Evolutionary conservation across 345 rosid genomes (phyloP).

Genomic region (Linum trigynum): DNA sequence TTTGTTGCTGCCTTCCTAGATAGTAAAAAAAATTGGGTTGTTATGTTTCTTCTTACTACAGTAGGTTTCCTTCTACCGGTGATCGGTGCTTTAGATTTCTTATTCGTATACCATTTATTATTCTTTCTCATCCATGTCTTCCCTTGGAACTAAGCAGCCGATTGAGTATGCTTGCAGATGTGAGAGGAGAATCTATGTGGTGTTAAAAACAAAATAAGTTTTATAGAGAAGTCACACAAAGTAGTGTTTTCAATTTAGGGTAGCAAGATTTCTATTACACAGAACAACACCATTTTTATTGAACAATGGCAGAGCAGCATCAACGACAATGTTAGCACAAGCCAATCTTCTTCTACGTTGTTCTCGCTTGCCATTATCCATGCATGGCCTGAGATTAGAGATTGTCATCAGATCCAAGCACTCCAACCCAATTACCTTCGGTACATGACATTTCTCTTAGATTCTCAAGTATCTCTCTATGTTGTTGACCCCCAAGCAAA

Average conservation of each 20-base stretch:
- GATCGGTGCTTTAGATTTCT: no score
- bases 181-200: no score
- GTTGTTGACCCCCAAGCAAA: conserved; percentile 94
- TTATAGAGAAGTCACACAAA: background rate
- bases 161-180: no score
- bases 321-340: conserved; percentile 17
- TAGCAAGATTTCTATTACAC: conserved; percentile 44
- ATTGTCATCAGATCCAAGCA: conserved; percentile 38
- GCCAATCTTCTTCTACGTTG: conserved; percentile 16
- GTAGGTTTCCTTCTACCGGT: no score
- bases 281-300: conserved; percentile 41
- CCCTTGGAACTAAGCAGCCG: no score
- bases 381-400: conserved; percentile 88
- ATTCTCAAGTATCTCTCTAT: conserved; percentile 59
- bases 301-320: conserved; percentile 65
- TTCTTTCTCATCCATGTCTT: no score
- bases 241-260: background rate
- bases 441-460: conserved; percentile 50
- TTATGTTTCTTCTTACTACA: no score
- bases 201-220: no score
- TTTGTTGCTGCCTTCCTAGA: no score
- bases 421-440: conserved; percentile 48
- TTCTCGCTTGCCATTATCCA: conserved; percentile 77
- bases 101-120: no score
- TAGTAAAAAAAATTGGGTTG: no score